Conservation (phyloP, 2,329 filamentous ascomycete genomes). For the Epichloe aotearoae region DNA sequence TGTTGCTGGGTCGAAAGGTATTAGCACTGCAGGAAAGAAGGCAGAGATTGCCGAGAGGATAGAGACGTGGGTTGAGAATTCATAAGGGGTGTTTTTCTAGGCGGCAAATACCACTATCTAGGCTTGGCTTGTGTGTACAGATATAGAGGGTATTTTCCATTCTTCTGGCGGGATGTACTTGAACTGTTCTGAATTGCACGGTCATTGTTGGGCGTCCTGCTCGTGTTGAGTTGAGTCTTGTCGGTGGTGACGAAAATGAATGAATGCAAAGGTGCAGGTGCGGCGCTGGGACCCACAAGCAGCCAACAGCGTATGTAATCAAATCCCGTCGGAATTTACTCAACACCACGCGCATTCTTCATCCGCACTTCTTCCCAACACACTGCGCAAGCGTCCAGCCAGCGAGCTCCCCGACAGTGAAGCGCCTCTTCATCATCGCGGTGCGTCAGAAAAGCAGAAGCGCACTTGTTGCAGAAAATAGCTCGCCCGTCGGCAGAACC, state of each 20-base stretch:
- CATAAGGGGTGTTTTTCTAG: neutral
- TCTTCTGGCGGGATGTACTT: neutral
- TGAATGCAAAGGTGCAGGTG: too few relatives aligned
- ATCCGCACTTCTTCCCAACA: too few relatives aligned
- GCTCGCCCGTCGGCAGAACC: neutral
- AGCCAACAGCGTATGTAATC: neutral
- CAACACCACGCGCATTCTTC: neutral
- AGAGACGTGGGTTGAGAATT: constrained; percentile 41
- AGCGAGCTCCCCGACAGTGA: neutral
- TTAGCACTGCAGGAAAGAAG: constrained; percentile 39
- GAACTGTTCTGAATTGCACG: neutral
- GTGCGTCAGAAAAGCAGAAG: neutral
- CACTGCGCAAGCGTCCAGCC: neutral
- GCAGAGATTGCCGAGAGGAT: constrained; percentile 40
- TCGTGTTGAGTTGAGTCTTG: neutral
- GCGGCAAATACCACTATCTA: too few relatives aligned
- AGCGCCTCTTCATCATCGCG: neutral
- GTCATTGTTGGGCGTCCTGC: neutral
- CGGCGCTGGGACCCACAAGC: too few relatives aligned
- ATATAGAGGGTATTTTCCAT: too few relatives aligned
- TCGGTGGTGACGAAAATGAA: too few relatives aligned
- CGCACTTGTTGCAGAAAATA: neutral
- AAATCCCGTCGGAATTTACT: neutral
- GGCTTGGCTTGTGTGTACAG: neutral
- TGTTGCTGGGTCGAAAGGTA: constrained; percentile 31